phyloP scores from a whole-genome alignment of 1,284 basidiomycete species.

The Sporisorium reilianum region DNA sequence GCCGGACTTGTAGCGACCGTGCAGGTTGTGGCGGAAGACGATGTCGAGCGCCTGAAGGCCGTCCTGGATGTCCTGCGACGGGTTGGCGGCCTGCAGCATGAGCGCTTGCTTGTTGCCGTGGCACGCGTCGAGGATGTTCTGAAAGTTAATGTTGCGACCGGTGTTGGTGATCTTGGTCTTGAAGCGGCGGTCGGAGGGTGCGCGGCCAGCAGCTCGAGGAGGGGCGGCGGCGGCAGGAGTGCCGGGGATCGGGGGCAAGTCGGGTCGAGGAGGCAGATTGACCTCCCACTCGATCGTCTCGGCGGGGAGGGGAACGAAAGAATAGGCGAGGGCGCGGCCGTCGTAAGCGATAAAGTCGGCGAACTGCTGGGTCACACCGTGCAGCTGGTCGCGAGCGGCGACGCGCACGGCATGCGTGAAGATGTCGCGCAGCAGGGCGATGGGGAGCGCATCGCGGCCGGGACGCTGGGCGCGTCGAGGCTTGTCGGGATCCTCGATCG shows the following conservation, averaged over 20 bases:
- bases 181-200: slow-evolving; percentile 25
- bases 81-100: slow-evolving; percentile 37
- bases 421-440: slow-evolving; percentile 22
- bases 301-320: slow-evolving; percentile 13
- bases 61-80: slow-evolving; percentile 29
- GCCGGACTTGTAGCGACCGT: slow-evolving; percentile 29
- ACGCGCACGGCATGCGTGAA: slow-evolving; percentile 16
- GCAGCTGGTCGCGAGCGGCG: slow-evolving; percentile 5
- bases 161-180: slow-evolving; percentile 36
- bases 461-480: neutral
- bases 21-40: slow-evolving; percentile 23
- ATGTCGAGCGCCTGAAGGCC: slow-evolving; percentile 50
- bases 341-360: slow-evolving; percentile 37
- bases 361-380: slow-evolving; percentile 35
- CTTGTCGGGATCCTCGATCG: slow-evolving; percentile 21
- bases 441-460: slow-evolving; percentile 17
- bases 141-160: slow-evolving; percentile 30
- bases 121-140: slow-evolving; percentile 33
- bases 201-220: slow-evolving; percentile 8
- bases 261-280: slow-evolving; percentile 35
- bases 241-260: slow-evolving; percentile 23
- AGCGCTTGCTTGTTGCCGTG: slow-evolving; percentile 37
- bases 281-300: slow-evolving; percentile 25
- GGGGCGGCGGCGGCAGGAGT: slow-evolving; percentile 20
- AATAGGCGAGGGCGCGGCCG: slow-evolving; percentile 39